Evolutionary conservation across 2,329 filamentous ascomycete genomes (phyloP), one percentile per base, ranked within the genome.

Genomic region (Ceratocystis smalleyi): DNA sequence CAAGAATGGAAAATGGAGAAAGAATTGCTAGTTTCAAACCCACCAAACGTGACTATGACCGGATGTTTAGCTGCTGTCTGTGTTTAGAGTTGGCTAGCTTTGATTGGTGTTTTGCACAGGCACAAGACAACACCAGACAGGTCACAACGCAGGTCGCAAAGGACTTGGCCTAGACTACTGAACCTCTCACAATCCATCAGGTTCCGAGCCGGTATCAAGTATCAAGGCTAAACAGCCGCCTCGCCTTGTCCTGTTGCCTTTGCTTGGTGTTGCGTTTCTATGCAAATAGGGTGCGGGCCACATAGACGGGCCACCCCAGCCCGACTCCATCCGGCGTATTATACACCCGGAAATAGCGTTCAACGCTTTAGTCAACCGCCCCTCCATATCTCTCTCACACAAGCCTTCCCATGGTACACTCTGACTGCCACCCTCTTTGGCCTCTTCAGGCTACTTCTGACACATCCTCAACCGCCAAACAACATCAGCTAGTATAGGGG

Each of bases 1-100:
- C 30, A 19, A 57, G 54, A 57, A 57, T 57, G 27, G 54, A 32
- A 57, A 57, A 57, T 57, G 27, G 54, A 57, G 24, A n/a, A 32
- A 57, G 27, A 57, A 57, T 57, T 40, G 15, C 30, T 7, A 32
- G 54, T 57, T 57, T 35, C 54, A 57, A 57, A 57, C 5, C 35
- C 30, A 3, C 54, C 27, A 57, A 19, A 57, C 54, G 10, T 35
- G 27, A 30, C 51, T 55, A 35, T 35, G 4, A 15, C 35, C 12
- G 17, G 27, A 57, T 57, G 27, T 32, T 57, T 57, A 35, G 54
- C 24, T 32, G 27, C 54, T 57, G 30, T 24, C 24, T 15, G 47
- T 57, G 30, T 8, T n/a, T 57, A 15, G 19, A 7, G 27, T 17
- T 57, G 24, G 5, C 24, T 7, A n/a, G 7, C 54, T 10, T 57